Evolutionary conservation across 805 yeast genomes (phyloP), one percentile per base, ranked within the genome.

Genomic region (Nakazawaea sp.): DNA sequence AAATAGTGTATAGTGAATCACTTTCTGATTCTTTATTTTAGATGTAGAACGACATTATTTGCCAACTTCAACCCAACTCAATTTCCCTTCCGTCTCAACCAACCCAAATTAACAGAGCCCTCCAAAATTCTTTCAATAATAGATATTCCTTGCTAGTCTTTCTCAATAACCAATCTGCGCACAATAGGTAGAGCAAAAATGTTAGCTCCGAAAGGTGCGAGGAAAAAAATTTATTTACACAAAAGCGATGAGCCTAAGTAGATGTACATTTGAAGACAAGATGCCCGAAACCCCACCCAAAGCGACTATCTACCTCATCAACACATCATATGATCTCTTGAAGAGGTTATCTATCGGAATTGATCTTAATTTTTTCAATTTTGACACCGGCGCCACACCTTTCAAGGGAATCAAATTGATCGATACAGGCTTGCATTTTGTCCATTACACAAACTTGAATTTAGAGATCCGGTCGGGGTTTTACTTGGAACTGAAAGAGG

Each of bases 351-450:
- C 35, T 2, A 10, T 38, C 9, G 81, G 81, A 1, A 62, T 74
- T 18, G 79, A 75, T 42, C 49, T 66, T 16, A 68, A 63, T 42
- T 72, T 68, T 49, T 71, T 74, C 58, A 59, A 57, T 20, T 33
- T 33, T 11, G 33, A 38, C 21, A 11, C 27, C 5, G 15, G 10
- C n/a, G 16, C 25, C 48, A 68, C 7, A 64, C 61, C 18, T 41
- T 56, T 72, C 18, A 58, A 53, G 40, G 85, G 85, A 1, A 62
- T 79, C 43, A 75, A 75, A 44, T 52, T 56, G 13, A 56, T 79
- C 4, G 65, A 73, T 0, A 40, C 51, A 3, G 85, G 85, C 0
- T 32, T 65, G 0, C 86, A 79, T 51, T 52, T 75, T 2, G 45
- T 78, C 10, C 85, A 79, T 52, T 66, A 70, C 55, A 69, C 74